Conservation (phyloP, 805 yeast species). For the Yarrowia sp. region DNA sequence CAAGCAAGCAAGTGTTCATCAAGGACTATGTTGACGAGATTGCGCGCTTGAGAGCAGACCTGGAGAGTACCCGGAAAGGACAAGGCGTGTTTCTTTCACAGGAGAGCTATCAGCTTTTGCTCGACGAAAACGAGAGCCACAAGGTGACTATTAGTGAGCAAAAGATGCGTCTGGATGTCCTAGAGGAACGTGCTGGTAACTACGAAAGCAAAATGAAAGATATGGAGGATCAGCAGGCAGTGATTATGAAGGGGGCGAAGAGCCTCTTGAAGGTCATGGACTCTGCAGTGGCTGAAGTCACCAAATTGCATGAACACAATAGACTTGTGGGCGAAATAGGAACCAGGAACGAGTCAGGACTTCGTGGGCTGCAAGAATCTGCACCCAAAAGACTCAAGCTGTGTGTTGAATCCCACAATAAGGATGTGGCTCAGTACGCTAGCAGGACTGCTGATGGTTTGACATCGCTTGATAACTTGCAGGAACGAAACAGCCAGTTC, state of each 20-base stretch:
- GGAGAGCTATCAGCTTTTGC: conserved; percentile 55
- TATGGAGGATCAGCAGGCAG: conserved; percentile 23
- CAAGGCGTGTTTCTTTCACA: conserved; percentile 71
- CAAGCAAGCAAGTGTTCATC: conserved; percentile 65
- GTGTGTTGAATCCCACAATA: conserved; percentile 7
- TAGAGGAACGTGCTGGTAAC: conserved; percentile 53
- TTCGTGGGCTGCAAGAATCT: background rate
- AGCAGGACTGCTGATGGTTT: background rate
- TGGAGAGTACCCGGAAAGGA: conserved; percentile 67
- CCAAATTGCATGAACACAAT: conserved; percentile 18
- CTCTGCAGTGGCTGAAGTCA: conserved; percentile 18
- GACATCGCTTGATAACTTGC: conserved; percentile 1
- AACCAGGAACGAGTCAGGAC: background rate
- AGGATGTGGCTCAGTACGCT: conserved; percentile 4
- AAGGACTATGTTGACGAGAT: conserved; percentile 62
- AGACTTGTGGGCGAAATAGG: conserved; percentile 5
- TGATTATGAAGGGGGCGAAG: conserved; percentile 5
- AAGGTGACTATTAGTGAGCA: conserved; percentile 59
- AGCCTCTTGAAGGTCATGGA: conserved; percentile 7
- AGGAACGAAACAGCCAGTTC: conserved; percentile 11
- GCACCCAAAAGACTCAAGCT: conserved; percentile 33
- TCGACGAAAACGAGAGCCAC: conserved; percentile 58
- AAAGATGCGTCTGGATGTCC: conserved; percentile 54
- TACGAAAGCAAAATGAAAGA: conserved; percentile 28
- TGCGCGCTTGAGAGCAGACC: conserved; percentile 63